Evolutionary conservation across 768 basidiomycete species (phyloP).

Genomic region (Dictyophora rubrovolvata): DNA sequence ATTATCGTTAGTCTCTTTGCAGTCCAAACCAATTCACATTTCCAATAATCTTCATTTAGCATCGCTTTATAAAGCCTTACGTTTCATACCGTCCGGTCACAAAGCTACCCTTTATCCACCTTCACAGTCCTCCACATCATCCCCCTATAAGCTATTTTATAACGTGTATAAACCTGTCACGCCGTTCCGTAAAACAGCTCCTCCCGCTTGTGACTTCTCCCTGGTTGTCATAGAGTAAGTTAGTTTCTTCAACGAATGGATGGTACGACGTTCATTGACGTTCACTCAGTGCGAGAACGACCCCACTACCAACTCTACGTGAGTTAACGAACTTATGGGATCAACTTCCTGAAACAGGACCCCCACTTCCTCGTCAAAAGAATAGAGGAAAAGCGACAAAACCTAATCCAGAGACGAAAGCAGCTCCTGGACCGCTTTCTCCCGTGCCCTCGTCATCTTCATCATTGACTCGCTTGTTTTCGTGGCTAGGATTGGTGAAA

Average conservation of each 20-base stretch:
- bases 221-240: constrained; percentile 79
- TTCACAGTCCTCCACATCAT: constrained; percentile 15
- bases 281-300: constrained; percentile 60
- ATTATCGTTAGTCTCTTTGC: constrained; percentile 36
- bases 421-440: neutral
- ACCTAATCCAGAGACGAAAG: constrained; percentile 11
- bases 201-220: constrained; percentile 75
- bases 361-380: constrained; percentile 45
- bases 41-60: constrained; percentile 28
- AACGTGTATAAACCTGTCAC: constrained; percentile 89
- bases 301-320: constrained; percentile 68
- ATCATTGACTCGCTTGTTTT: constrained; percentile 12
- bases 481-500: constrained; percentile 19
- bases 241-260: neutral
- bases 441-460: neutral
- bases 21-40: neutral
- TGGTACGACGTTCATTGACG: neutral
- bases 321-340: constrained; percentile 71
- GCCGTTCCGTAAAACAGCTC: constrained; percentile 66
- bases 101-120: constrained; percentile 32
- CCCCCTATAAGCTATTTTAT: constrained; percentile 77
- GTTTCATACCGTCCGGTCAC: constrained; percentile 66
- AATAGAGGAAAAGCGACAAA: constrained; percentile 23
- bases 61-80: constrained; percentile 55
- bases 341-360: constrained; percentile 49